Evolutionary conservation across 2,329 filamentous ascomycete genomes (phyloP), one percentile per base, ranked within the genome.

Genomic region (Neofusicoccum sp.): DNA sequence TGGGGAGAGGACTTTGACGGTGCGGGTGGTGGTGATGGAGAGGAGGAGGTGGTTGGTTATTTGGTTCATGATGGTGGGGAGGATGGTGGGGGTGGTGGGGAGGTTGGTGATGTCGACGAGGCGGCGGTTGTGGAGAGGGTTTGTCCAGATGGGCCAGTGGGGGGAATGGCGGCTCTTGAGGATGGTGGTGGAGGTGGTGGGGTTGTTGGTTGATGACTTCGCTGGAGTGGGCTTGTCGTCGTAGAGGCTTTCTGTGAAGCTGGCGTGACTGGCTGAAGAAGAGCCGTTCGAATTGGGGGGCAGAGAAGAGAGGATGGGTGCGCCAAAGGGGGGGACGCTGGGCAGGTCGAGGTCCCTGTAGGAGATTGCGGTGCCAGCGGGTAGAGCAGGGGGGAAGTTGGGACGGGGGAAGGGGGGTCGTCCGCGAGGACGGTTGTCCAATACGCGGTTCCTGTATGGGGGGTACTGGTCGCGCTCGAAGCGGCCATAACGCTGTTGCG

Each of bases 341-440:
- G 58, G 58, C 33, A 5, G 6, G 31, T 61, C 58, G 4, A 61
- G 9, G 22, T 61, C 58, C 16, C n/a, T 12, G 29, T 61, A 61
- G 6, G 45, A 50, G 12, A 31, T 9, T 4, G 29, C 6, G 14
- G 11, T 6, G n/a, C 16, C 9, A 8, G 41, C 16, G 14, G 28
- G 29, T 31, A 9, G 22, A 12, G 37, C 37, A 44, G 39, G 37
- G 2, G 6, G 14, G 14, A 56, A 33, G 28, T 56, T 28, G 3
- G 39, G 52, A 44, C 3, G 28, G 52, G 4, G 11, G 2, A 4
- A 29, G 2, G 37, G 29, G 4, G 6, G 31, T 31, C 3, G 14
- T 22, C 22, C 31, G 14, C 34, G 31, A 41, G 28, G 9, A 8
- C 16, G 28, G 39, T 58, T 22, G 22, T 22, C 22, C 22, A 22